These are phyloP conservation scores for Kodamaea neixiangensis DNA, from an alignment of 805 yeast genomes.

Conservation along the genomic window DNA sequence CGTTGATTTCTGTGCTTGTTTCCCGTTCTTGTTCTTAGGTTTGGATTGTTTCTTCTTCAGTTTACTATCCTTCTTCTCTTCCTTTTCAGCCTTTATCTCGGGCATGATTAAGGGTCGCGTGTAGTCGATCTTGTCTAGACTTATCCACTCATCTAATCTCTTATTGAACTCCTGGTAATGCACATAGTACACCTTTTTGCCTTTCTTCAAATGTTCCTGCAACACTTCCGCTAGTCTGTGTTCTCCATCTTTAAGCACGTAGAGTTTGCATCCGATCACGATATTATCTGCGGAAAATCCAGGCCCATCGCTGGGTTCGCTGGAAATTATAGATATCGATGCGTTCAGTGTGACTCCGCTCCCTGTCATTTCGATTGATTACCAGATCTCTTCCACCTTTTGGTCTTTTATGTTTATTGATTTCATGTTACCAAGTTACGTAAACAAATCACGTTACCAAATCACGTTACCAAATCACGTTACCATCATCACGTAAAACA, in stretches of 20 bases:
- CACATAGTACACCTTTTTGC: conserved; percentile 80
- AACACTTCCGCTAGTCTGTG: conserved; percentile 82
- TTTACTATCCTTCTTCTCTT: conserved; percentile 38
- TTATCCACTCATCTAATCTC: conserved; percentile 95
- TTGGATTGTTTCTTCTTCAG: conserved; percentile 27
- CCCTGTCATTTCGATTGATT: conserved; percentile 2
- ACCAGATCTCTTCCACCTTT: too few relatives aligned
- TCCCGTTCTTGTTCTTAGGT: conserved; percentile 19
- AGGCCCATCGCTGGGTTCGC: conserved; percentile 1
- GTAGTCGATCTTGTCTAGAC: conserved; percentile 68
- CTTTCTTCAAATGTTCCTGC: conserved; percentile 72
- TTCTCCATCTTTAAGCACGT: conserved; percentile 78
- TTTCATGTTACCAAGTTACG: too few relatives aligned
- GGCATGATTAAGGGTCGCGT: conserved; percentile 73
- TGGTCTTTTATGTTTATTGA: too few relatives aligned
- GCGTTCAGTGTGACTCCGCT: conserved; percentile 2
- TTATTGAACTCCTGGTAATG: conserved; percentile 95
- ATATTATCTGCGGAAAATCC: conserved; percentile 49
- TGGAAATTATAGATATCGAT: conserved; percentile 3
- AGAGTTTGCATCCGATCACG: conserved; percentile 77
- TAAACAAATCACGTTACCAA: too few relatives aligned
- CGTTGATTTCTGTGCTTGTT: conserved; percentile 16
- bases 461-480: too few relatives aligned
- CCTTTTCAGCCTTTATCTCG: conserved; percentile 52
- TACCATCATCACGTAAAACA: too few relatives aligned